Evolutionary conservation across 164 flowering plant species (phyloP), one percentile per base, ranked within the genome.

Genomic region (Stephania yunnanensis): DNA sequence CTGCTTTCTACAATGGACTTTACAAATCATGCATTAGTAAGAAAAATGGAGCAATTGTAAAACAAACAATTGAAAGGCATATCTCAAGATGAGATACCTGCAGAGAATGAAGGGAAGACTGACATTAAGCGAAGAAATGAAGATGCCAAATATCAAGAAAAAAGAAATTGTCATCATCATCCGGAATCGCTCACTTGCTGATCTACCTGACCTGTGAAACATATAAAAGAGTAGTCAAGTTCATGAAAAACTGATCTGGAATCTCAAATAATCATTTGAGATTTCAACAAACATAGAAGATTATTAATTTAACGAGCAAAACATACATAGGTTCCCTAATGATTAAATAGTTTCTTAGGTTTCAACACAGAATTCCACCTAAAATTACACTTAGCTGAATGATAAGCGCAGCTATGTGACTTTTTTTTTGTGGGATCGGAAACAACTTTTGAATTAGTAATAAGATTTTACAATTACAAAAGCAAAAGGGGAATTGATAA

Each of bases 141-240:
- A 10, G 22, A 25, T 36, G 55, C 29, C 25, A 78, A 19, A 61
- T 19, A 61, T 61, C 74, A 73, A 53, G 17, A 53, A 29, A 55
- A 71, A 20, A 46, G 12, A 25, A 25, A 20, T 76, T 68, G 58
- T 69, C 52, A 17, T 85, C 88, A 17, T 75, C 82, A 36, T 84
- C 86, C 30, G 83, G 45, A 66, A 75, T 80, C 77, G 55, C 84
- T 73, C 58, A 83, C 91, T 76, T 89, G 85, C 72, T 86, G 58
- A 69, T 87, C 88, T 8, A 87, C 79, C 67, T 71, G 84, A 48
- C 88, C 95, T 91, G 79, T 78, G 85, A 50, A 71, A 61, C 44
- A 71, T 5, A 46, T 71, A 73, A 68, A 74, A 71, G 65, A 50
- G 65, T 11, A 72, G 50, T 7, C 30, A 9, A 75, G 22, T 61